Percentiles rank a stretch among this genome's conserved stretches.
Conservation (phyloP, 1,284 basidiomycete species). For the Ganoderma leucocontextum region DNA sequence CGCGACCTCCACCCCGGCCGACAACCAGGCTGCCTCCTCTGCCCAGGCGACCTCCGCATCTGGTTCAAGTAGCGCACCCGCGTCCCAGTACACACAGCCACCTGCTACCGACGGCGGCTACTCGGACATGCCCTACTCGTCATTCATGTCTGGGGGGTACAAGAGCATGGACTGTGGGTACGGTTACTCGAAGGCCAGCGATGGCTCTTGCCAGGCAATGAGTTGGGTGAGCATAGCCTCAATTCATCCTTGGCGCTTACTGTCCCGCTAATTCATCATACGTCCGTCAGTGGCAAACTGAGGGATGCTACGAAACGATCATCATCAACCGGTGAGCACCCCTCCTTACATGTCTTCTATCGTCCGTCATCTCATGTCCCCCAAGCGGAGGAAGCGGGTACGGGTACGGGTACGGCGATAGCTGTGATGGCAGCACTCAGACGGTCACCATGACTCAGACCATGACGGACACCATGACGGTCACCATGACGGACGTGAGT, state of each 20-base stretch:
- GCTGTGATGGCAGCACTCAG: conserved; percentile 39
- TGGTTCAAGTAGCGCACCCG: conserved; percentile 37
- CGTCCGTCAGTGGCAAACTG: conserved; percentile 46
- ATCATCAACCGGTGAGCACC: conserved; percentile 60
- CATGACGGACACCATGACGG: conserved; percentile 43
- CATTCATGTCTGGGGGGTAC: conserved; percentile 68
- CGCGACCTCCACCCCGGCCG: conserved; percentile 26
- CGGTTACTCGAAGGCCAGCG: conserved; percentile 61
- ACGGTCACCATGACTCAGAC: conserved; percentile 46
- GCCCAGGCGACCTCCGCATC: conserved; percentile 25
- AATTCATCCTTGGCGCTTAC: background rate
- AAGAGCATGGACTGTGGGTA: conserved; percentile 72
- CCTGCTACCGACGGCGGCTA: conserved; percentile 52
- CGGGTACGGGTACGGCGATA: conserved; percentile 33
- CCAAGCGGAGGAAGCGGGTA: conserved; percentile 27
- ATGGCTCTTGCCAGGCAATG: conserved; percentile 61
- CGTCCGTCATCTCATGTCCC: conserved; percentile 7
- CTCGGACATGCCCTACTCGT: conserved; percentile 62
- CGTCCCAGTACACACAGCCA: conserved; percentile 52
- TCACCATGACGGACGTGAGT: conserved; percentile 35
- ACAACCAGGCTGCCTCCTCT: conserved; percentile 27
- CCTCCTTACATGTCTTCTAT: conserved; percentile 3
- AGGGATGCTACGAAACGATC: conserved; percentile 71
- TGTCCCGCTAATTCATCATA: conserved; percentile 7
- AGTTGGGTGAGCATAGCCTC: conserved; percentile 59